phyloP scores from a whole-genome alignment of 2,329 filamentous ascomycete species.

The Hypoxylon sp. region DNA sequence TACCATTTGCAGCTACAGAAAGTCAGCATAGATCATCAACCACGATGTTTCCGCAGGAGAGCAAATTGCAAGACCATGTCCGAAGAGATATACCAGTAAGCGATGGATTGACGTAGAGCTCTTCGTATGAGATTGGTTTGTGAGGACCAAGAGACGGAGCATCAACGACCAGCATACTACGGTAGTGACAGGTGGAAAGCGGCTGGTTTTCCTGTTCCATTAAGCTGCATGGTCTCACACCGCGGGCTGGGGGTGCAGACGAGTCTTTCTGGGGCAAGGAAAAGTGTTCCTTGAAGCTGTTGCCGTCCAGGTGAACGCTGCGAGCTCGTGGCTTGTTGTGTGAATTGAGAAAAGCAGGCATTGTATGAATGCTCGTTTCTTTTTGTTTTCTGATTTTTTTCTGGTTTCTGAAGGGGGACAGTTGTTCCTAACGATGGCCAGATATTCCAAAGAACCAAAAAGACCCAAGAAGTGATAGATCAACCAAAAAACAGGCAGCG shows the following conservation, averaged over 20 bases:
- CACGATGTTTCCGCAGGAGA: slow-evolving; percentile 16
- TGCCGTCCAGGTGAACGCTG: slow-evolving; percentile 63
- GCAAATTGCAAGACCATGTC: slow-evolving; percentile 48
- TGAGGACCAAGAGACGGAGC: slow-evolving; percentile 61
- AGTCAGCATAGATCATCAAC: slow-evolving; percentile 28
- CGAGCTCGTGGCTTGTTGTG: slow-evolving; percentile 61
- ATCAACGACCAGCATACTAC: slow-evolving; percentile 68
- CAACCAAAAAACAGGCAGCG: slow-evolving; percentile 56
- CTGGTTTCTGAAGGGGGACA: slow-evolving; percentile 45
- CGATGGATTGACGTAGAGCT: slow-evolving; percentile 57
- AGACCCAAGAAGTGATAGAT: slow-evolving; percentile 64
- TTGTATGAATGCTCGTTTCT: slow-evolving; percentile 54
- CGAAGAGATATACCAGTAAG: slow-evolving; percentile 45
- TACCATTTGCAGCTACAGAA: slow-evolving; percentile 59
- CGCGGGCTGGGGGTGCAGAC: slow-evolving; percentile 48
- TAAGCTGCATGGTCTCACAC: slow-evolving; percentile 55
- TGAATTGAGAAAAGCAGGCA: slow-evolving; percentile 59
- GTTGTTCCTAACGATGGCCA: slow-evolving; percentile 54
- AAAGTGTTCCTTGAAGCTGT: slow-evolving; percentile 35
- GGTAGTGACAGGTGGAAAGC: slow-evolving; percentile 56
- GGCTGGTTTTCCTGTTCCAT: slow-evolving; percentile 54
- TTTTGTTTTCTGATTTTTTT: slow-evolving; percentile 44
- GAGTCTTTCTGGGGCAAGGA: slow-evolving; percentile 40
- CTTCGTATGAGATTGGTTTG: slow-evolving; percentile 62
- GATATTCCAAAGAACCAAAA: slow-evolving; percentile 55